Conservation (phyloP, 1,284 basidiomycete species). For the Pulveroboletus sp. region DNA sequence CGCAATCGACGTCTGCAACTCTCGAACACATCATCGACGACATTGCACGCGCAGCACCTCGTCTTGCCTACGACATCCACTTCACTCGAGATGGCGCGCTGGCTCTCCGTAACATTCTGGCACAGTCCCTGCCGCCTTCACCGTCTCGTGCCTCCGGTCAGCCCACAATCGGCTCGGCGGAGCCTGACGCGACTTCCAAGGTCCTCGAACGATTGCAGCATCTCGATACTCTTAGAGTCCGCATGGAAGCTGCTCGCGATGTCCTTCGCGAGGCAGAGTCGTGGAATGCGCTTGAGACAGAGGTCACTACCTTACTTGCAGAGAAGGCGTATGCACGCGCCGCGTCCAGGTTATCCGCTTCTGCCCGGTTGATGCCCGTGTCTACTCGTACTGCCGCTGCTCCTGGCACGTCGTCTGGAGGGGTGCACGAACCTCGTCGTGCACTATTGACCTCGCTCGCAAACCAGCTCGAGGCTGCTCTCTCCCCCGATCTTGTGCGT, state of each 20-base stretch:
- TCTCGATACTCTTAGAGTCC: conserved; percentile 79
- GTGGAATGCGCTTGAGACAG: conserved; percentile 91
- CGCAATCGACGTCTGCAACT: conserved; percentile 81
- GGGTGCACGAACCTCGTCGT: conserved; percentile 73
- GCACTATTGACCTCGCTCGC: conserved; percentile 86
- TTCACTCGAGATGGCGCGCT: conserved; percentile 91
- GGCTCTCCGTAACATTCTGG: conserved; percentile 66
- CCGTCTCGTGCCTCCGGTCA: conserved; percentile 28
- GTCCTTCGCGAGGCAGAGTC: conserved; percentile 89
- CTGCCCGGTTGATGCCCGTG: conserved; percentile 82
- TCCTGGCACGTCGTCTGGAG: conserved; percentile 16
- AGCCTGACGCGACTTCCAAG: conserved; percentile 48
- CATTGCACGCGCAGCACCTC: conserved; percentile 83
- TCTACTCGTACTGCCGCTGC: conserved; percentile 84
- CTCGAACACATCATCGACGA: conserved; percentile 89
- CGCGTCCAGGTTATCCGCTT: conserved; percentile 85
- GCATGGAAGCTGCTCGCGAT: conserved; percentile 85
- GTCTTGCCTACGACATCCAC: conserved; percentile 90
- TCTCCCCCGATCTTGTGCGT: conserved; percentile 83
- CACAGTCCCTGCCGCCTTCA: conserved; percentile 55
- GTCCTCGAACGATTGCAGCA: conserved; percentile 75
- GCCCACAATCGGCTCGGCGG: neutral
- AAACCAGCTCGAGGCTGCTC: conserved; percentile 88
- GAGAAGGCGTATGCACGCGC: conserved; percentile 83
- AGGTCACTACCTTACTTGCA: conserved; percentile 81